These are phyloP conservation scores for Myriosclerotinia curreyana DNA, from an alignment of 2,329 filamentous ascomycete species.

Conservation along the genomic window DNA sequence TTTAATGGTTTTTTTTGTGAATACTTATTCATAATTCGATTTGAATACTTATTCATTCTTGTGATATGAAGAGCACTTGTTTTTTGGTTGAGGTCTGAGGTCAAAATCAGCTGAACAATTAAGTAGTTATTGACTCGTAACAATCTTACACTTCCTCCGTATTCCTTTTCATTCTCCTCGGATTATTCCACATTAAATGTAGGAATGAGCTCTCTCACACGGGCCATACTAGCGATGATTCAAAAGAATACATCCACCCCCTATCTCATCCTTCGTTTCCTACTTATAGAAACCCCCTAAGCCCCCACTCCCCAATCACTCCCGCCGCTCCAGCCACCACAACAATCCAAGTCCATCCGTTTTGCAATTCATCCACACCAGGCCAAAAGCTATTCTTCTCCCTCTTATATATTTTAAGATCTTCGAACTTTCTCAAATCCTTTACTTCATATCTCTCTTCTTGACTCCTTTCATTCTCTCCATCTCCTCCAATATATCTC, in stretches of 20 bases:
- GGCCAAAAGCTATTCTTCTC: constrained; percentile 27
- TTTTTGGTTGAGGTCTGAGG: no score
- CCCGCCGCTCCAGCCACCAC: constrained; percentile 13
- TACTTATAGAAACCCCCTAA: neutral
- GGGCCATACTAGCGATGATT: neutral
- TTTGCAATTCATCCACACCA: constrained; percentile 11
- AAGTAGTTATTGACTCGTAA: no score
- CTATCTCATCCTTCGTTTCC: neutral
- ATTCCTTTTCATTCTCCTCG: no score
- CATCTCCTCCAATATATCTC: constrained; percentile 22
- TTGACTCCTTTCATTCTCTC: constrained; percentile 22
- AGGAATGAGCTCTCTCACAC: no score
- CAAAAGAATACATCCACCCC: neutral
- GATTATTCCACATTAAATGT: no score
- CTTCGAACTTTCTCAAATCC: constrained; percentile 13
- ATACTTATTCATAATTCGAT: no score
- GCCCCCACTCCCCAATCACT: constrained; percentile 12
- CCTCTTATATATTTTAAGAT: constrained; percentile 18
- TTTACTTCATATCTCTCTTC: constrained; percentile 21
- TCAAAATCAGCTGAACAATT: no score
- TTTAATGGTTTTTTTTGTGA: no score
- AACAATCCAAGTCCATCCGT: constrained; percentile 23
- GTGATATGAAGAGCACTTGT: no score
- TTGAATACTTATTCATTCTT: no score
- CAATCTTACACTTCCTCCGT: no score